Evolutionary conservation across 163 green algal species (phyloP), one percentile per base, ranked within the genome.

Genomic region (Chlorella variabilis): DNA sequence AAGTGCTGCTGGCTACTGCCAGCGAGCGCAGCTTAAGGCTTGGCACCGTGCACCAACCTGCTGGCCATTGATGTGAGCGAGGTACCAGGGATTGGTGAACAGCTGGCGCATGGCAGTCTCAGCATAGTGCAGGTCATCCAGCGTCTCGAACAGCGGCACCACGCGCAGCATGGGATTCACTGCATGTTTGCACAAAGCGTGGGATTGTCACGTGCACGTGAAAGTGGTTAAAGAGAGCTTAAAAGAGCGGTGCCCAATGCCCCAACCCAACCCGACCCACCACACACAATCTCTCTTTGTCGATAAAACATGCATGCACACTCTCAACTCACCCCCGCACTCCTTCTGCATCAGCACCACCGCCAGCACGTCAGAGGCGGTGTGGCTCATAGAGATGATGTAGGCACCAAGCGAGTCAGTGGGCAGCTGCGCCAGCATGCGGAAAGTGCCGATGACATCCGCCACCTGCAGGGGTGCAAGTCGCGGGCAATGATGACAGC

Each of bases 101-200:
- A 98, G 93, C 42, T 88, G 88, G 42, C 71, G 62, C 85, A 98
- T 96, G 34, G 91, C 92, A 21, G n/a, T 88, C 59, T 94, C 92
- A 25, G 94, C 93, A 82, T 96, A 92, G 66, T 92, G 82, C 49
- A 99, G 87, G 82, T 99, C 97, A 59, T 98, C 91, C 77, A 99
- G 90, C 6, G 94, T 98, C 92, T 99, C 97, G 86, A 99, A 99
- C 63, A 99, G 91, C 9, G 96, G 96, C 41, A 92, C 96, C 81
- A 98, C 94, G 29, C 91, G 87, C 77, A 97, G 87, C 23, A 69
- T 81, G 6, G 68, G 39, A 21, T 61, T 70, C 67, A 90, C 76
- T 81, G 70, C 41, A 58, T 42, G 5, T 27, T 11, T 33, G 45
- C 11, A 54, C 11, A 15, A 15, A 54, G 45, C 11, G 45, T 23